Evolutionary conservation across 768 basidiomycete genomes (phyloP), one percentile per base, ranked within the genome.

Genomic region (Lactarius psammicola): DNA sequence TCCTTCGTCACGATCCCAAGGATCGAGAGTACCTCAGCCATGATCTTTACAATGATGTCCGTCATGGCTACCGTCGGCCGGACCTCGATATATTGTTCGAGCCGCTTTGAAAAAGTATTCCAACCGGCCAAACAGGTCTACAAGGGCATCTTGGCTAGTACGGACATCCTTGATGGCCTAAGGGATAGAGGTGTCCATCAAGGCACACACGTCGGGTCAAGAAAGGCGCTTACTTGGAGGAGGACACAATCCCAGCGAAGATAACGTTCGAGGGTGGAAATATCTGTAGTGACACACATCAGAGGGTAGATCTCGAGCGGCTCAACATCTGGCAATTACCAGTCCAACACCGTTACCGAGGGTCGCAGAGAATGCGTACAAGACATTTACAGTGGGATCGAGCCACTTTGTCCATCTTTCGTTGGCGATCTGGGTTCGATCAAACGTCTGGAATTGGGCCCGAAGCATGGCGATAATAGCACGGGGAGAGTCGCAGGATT

Each of bases 181-280:
- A 44, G 9, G 0, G 44, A 10, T 44, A 17, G n/a, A n/a, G 1
- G 0, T 46, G n/a, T 46, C n/a, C 46, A 13, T 4, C 9, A 46
- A 5, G 0, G 1, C 1, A n/a, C 11, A 23, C n/a, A n/a, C 2
- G n/a, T 1, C 46, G n/a, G 1, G 9, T 13, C 46, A 46, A 11
- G 46, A 23, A 23, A 11, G n/a, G 23, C 9, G 9, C n/a, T 23
- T 3, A 46, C 46, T 13, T 46, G 46, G n/a, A 46, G n/a, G 20
- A 46, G 46, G n/a, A 46, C 4, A 10, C 46, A 13, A 46, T 46
- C 10, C n/a, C 46, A 13, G 46, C 10, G 13, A 46, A 46, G 7
- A 23, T n/a, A 3, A 11, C n/a, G 13, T 20, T 46, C n/a, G n/a
- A n/a, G 4, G n/a, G n/a, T 23, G 46, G 46, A 11, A 46, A 46